Conservation (phyloP, 192 early-diverging fungal species). For the Ramicandelaber brevisporus region DNA sequence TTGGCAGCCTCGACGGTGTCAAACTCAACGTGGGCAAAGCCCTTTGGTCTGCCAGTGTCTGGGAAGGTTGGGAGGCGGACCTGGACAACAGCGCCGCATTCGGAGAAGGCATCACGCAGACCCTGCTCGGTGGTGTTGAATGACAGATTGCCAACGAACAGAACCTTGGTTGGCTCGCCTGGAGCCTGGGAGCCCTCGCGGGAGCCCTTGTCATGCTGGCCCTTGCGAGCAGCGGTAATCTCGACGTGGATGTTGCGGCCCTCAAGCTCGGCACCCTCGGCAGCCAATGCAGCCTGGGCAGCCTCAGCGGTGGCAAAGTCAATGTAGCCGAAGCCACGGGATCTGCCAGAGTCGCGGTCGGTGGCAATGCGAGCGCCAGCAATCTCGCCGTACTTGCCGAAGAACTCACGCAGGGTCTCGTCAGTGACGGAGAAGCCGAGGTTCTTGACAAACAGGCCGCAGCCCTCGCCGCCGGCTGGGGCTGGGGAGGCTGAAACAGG, state of each 20-base stretch:
- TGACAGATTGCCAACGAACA: constrained; percentile 70
- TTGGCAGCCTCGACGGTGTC: constrained; percentile 65
- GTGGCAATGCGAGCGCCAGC: constrained; percentile 46
- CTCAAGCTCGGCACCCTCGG: constrained; percentile 46
- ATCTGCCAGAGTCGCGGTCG: constrained; percentile 36
- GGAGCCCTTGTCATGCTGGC: constrained; percentile 8
- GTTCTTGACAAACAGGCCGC: constrained; percentile 75
- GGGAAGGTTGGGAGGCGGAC: constrained; percentile 63
- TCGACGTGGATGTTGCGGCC: constrained; percentile 65
- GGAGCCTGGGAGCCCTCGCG: constrained; percentile 14
- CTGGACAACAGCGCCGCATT: constrained; percentile 69
- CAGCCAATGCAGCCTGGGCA: constrained; percentile 37
- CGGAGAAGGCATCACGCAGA: constrained; percentile 73
- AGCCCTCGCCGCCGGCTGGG: constrained; percentile 13
- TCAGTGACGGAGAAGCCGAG: constrained; percentile 60
- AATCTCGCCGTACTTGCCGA: constrained; percentile 45
- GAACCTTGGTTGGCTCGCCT: constrained; percentile 31
- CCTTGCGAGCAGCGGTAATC: constrained; percentile 24
- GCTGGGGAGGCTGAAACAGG: constrained; percentile 11
- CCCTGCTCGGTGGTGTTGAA: constrained; percentile 80
- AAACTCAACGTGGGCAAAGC: constrained; percentile 95
- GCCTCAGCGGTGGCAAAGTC: constrained; percentile 43
- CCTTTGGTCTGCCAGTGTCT: constrained; percentile 62
- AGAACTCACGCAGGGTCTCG: constrained; percentile 41
- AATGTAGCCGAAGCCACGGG: constrained; percentile 65